Evolutionary conservation across 306 rosid species (phyloP).

Genomic region (Vigna radiata): DNA sequence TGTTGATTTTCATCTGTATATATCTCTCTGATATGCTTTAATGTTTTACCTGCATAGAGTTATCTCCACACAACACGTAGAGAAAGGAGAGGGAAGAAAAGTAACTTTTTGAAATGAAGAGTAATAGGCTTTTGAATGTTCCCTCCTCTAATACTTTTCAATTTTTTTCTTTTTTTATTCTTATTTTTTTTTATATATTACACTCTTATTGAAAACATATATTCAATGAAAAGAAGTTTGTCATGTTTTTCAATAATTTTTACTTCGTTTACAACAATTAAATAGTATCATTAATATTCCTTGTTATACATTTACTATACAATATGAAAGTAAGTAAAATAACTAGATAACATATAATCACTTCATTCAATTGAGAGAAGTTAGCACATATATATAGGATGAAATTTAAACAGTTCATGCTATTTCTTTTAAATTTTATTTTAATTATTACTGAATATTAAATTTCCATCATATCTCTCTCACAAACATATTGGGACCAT

Average conservation of each 20-base stretch:
- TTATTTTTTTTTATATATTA: too few species aligned
- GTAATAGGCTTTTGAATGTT: slow-evolving; percentile 11
- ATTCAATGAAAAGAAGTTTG: too few species aligned
- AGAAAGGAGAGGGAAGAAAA: slow-evolving; percentile 11
- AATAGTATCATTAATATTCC: too few species aligned
- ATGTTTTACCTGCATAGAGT: not conserved
- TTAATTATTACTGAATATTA: not conserved
- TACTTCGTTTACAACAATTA: too few species aligned
- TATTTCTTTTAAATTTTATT: too few species aligned
- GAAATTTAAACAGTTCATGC: too few species aligned
- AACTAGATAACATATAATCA: too few species aligned
- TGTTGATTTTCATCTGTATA: not conserved
- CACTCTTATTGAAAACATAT: too few species aligned
- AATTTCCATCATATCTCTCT: not conserved
- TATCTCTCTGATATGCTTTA: not conserved
- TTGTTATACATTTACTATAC: too few species aligned
- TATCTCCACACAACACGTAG: not conserved
- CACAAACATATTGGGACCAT: not conserved
- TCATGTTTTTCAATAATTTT: too few species aligned
- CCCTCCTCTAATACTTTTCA: not conserved
- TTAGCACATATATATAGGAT: not conserved
- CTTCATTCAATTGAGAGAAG: not conserved
- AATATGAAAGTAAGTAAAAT: too few species aligned
- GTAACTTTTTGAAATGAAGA: slow-evolving; percentile 26
- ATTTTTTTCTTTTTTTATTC: not conserved